Evolutionary conservation across 1,284 basidiomycete species (phyloP).

Genomic region (Blastosporella zonata): DNA sequence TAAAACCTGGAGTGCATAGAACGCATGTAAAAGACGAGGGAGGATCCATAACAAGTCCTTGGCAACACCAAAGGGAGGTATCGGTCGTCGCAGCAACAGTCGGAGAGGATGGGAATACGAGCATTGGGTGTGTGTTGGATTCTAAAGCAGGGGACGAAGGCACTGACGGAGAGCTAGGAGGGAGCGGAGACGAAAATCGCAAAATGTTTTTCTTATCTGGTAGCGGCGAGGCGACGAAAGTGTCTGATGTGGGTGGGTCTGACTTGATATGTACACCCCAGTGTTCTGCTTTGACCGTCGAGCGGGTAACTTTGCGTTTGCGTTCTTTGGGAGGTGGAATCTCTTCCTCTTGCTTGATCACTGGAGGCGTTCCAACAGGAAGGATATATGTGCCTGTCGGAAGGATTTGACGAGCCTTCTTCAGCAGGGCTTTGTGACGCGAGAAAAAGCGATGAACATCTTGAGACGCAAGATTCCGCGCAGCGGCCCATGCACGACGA

Average conservation of each 20-base stretch:
- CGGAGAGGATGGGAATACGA: neutral
- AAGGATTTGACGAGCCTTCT: slow-evolving; percentile 24
- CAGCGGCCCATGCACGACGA: slow-evolving; percentile 34
- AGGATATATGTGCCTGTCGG: slow-evolving; percentile 33
- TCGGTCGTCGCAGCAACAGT: neutral
- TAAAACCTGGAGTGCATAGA: slow-evolving; percentile 13
- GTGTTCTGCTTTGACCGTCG: neutral
- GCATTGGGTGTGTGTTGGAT: neutral
- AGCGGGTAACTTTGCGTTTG: neutral
- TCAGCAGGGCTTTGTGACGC: slow-evolving; percentile 27
- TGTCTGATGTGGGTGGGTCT: slow-evolving; percentile 14
- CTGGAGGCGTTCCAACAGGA: slow-evolving; percentile 29
- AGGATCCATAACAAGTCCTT: neutral
- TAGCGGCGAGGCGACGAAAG: slow-evolving; percentile 8
- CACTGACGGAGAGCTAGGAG: slow-evolving; percentile 13
- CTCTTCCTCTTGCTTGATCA: slow-evolving; percentile 16
- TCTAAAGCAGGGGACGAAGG: slow-evolving; percentile 6
- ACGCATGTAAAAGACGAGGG: slow-evolving; percentile 9
- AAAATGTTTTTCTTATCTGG: neutral
- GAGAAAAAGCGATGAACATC: slow-evolving; percentile 36
- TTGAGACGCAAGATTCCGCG: slow-evolving; percentile 30
- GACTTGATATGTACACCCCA: neutral
- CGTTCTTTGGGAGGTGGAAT: neutral
- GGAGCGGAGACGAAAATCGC: slow-evolving; percentile 4
- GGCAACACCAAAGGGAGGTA: slow-evolving; percentile 4